A percentile compares a stretch with the other conserved stretches of the same genome.
These are phyloP conservation scores for Panaeolus cyanescens DNA, from an alignment of 768 basidiomycete genomes.

Conservation along the genomic window DNA sequence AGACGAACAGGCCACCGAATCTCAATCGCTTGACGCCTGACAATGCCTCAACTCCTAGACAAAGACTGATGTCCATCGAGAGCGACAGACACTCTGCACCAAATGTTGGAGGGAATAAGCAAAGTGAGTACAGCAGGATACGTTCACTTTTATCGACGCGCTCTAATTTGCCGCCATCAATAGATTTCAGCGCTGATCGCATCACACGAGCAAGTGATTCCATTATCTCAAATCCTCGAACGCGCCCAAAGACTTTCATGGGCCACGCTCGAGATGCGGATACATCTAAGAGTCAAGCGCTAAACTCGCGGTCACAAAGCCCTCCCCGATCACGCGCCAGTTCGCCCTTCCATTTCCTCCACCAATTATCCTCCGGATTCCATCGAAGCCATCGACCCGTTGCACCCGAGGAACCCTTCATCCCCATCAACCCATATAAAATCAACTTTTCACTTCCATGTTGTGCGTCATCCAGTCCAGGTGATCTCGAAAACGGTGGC, in stretches of 20 bases:
- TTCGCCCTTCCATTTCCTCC: conserved; percentile 64
- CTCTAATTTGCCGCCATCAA: background rate
- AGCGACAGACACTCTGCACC: conserved; percentile 47
- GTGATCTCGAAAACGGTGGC: conserved; percentile 27
- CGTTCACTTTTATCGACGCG: background rate
- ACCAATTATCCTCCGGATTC: conserved; percentile 52
- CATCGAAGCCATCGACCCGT: conserved; percentile 31
- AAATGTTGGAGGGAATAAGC: conserved; percentile 36
- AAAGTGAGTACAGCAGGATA: conserved; percentile 35
- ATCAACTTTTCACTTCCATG: conserved; percentile 23
- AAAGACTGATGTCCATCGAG: conserved; percentile 20
- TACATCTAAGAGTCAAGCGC: conserved; percentile 22
- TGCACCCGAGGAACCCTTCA: conserved; percentile 52
- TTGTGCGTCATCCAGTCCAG: conserved; percentile 27
- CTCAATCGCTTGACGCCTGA: conserved; percentile 15
- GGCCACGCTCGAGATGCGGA: conserved; percentile 11
- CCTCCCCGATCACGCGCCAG: conserved; percentile 52
- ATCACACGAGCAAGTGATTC: conserved; percentile 34
- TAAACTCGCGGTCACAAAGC: conserved; percentile 33
- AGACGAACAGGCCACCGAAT: background rate
- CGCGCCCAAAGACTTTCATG: conserved; percentile 25
- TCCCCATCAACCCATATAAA: conserved; percentile 58
- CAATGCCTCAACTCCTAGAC: conserved; percentile 43
- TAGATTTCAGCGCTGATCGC: conserved; percentile 12
- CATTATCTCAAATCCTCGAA: conserved; percentile 31